Base-by-base conservation (phyloP, 345 rosid genomes). In the Murraya koenigii region DNA sequence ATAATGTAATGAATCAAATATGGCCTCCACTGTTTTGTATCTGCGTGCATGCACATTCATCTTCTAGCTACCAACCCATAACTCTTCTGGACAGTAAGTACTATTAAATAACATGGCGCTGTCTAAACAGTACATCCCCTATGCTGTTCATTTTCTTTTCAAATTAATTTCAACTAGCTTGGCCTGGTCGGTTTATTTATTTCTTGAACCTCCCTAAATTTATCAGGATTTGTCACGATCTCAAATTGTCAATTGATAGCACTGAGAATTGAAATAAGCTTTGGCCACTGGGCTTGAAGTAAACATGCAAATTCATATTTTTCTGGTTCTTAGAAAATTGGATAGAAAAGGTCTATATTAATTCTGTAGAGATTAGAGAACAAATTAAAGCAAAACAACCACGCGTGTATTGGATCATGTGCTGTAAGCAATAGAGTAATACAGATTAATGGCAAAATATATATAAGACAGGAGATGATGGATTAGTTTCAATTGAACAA, bases 401-500 rank as follows among this genome's bases (percentile, higher is more conserved):
- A 11, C 3, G 49, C 49, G 11, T 41, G 49, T 41, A 41, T 41
- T 41, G 49, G 49, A 19, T 28, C 25, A 30, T 70, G 8, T 70
- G 38, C 59, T 30, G 38, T 15, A 11, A 4, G 30, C 47, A 47
- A 44, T 32, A 32, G n/a, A 54, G 26, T 20, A 71, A 71, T 33
- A 20, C 41, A 55, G 15, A 44, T 13, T 44, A 44, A 44, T 44
- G 13, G 13, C 49, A 44, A 44, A 44, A 44, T 1, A 11, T 13
- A 44, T 1, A 11, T 13, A 13, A 44, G 17, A 17, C 22, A 52
- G 56, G 22, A 52, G 17, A 14, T 44, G 17, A 14, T 44, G 17
- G 17, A 22, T 32, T 23, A 26, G 5, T 5, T 8, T 75, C 69
- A 84, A 20, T 62, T 36, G 26, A 84, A 76, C 14, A 86, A 64